phyloP scores from a whole-genome alignment of 768 basidiomycete species.

The Suillus discolor region DNA sequence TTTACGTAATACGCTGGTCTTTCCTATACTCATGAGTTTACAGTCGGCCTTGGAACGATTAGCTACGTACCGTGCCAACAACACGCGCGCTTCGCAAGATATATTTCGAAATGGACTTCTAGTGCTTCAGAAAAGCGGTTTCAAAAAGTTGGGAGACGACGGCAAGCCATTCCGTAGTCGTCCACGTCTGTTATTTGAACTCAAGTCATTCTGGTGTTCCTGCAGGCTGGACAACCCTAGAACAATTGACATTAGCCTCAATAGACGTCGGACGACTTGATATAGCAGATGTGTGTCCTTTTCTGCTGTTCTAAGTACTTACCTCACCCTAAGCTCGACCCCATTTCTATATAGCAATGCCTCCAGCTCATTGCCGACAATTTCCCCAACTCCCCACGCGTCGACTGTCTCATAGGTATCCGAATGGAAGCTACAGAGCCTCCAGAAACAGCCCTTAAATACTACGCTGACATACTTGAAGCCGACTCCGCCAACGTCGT shows the following conservation, averaged over 20 bases:
- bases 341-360: slow-evolving; percentile 28
- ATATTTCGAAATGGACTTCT: slow-evolving; percentile 54
- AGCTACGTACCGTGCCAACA: slow-evolving; percentile 54
- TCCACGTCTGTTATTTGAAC: not conserved
- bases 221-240: slow-evolving; percentile 77
- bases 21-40: slow-evolving; percentile 42
- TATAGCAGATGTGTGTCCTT: slow-evolving; percentile 67
- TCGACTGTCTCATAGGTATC: slow-evolving; percentile 77
- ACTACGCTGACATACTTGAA: slow-evolving; percentile 62
- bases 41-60: slow-evolving; percentile 52
- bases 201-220: not conserved
- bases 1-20: slow-evolving; percentile 9
- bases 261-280: slow-evolving; percentile 74
- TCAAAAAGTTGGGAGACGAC: slow-evolving; percentile 53
- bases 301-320: slow-evolving; percentile 1
- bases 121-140: slow-evolving; percentile 50
- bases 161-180: slow-evolving; percentile 36
- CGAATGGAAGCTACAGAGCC: slow-evolving; percentile 71
- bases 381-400: slow-evolving; percentile 85
- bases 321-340: slow-evolving; percentile 11
- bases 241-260: slow-evolving; percentile 78
- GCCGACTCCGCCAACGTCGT: slow-evolving; percentile 74
- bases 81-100: slow-evolving; percentile 56
- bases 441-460: slow-evolving; percentile 57
- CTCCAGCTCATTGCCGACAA: slow-evolving; percentile 59